These are phyloP conservation scores for Lepiota brunneoincarnata DNA, from an alignment of 768 basidiomycete species.

Conservation along the genomic window DNA sequence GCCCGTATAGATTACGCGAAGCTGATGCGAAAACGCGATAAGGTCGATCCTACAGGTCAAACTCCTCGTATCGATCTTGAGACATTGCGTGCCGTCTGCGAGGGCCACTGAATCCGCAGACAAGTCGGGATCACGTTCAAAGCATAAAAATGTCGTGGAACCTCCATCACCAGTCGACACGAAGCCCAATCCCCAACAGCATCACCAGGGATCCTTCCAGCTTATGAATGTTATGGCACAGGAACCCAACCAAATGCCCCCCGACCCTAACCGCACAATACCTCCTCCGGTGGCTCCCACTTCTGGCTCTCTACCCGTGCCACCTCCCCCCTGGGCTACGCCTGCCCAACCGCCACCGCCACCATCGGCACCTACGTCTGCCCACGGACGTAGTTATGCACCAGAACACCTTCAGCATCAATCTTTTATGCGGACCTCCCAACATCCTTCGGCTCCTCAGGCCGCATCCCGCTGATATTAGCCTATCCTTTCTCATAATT, in stretches of 20 bases:
- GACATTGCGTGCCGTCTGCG: constrained; percentile 69
- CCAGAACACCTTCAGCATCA: constrained; percentile 38
- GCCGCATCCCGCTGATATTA: constrained; percentile 1
- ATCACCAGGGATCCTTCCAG: constrained; percentile 63
- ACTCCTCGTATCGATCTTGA: constrained; percentile 67
- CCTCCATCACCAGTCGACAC: constrained; percentile 28
- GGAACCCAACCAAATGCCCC: constrained; percentile 15
- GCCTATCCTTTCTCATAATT: constrained; percentile 15
- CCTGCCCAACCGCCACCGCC: constrained; percentile 12
- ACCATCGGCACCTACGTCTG: constrained; percentile 17
- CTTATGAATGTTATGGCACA: constrained; percentile 37
- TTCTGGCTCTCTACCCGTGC: neutral
- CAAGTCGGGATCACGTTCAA: constrained; percentile 4
- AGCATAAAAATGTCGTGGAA: constrained; percentile 16
- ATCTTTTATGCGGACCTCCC: constrained; percentile 46
- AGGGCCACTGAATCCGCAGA: constrained; percentile 46
- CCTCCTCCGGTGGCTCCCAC: constrained; percentile 1
- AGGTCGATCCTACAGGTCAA: constrained; percentile 55
- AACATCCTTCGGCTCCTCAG: constrained; percentile 19
- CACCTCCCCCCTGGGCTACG: constrained; percentile 8
- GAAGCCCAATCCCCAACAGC: constrained; percentile 22
- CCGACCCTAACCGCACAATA: constrained; percentile 13
- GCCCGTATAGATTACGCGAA: constrained; percentile 70
- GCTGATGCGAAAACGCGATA: constrained; percentile 76
- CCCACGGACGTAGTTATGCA: constrained; percentile 20